phyloP scores from a whole-genome alignment of 176 grass and related monocot genomes.

The Areca catechu region DNA sequence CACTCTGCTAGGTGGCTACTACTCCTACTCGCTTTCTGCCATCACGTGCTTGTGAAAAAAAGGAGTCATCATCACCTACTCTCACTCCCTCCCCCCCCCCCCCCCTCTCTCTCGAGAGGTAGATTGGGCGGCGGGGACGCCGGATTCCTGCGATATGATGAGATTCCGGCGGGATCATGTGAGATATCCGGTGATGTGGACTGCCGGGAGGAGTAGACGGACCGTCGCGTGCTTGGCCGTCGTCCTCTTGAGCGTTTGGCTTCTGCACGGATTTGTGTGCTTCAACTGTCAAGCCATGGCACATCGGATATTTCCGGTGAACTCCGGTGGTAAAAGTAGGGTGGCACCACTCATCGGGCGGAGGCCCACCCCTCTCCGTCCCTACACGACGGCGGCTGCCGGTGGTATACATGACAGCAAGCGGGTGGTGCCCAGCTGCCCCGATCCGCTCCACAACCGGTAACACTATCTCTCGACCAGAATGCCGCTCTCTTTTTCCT shows the following conservation, averaged over 20 bases:
- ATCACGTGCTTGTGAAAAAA: too few relatives aligned
- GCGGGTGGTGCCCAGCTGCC: too few relatives aligned
- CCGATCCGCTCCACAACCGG: too few relatives aligned
- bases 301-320: background rate
- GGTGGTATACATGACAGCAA: too few relatives aligned
- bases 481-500: too few relatives aligned
- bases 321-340: background rate
- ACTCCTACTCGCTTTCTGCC: too few relatives aligned
- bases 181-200: background rate
- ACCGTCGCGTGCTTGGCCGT: background rate
- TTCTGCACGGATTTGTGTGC: background rate
- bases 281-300: background rate
- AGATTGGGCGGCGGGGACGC: background rate
- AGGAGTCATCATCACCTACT: too few relatives aligned
- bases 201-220: background rate
- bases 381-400: too few relatives aligned
- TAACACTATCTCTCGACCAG: too few relatives aligned
- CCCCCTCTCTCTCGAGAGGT: background rate
- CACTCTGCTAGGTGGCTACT: too few relatives aligned
- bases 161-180: background rate
- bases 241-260: background rate
- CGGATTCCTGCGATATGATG: too few relatives aligned
- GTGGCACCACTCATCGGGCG: background rate
- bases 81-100: background rate
- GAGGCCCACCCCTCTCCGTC: background rate